Base-by-base conservation (phyloP, 208 protist species). In the Trypanosomatidae sp. region DNA sequence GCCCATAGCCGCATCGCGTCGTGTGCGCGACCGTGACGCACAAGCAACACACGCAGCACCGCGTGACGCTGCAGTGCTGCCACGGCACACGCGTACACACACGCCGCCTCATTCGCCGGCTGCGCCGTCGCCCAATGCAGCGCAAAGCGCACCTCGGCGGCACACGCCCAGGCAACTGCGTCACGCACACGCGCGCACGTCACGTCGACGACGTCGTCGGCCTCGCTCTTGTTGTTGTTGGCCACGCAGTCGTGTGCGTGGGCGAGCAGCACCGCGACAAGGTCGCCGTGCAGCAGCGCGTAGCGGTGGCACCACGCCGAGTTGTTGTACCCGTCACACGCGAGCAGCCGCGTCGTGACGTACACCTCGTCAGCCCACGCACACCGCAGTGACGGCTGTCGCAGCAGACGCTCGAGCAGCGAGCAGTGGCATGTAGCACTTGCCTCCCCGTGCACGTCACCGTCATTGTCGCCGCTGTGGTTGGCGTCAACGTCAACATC, bases 241-340 rank as follows among this genome's bases (percentile, higher is more conserved):
- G 19, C 4, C 6, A 25, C 20, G 19, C 28, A n/a, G 24, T 15
- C 48, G 26, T 27, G 23, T 0, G 42, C 20, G 28, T 23, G 28
- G 37, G 33, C 49, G 47, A 84, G 21, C 39, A 67, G 39, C 4
- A 42, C 18, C 47, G 43, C 28, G 33, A 84, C 40, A 3, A 91
- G 55, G 26, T 78, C 50, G 2, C 61, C 46, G 5, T 55, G 33
- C 39, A 87, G 67, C 13, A 87, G 35, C 19, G 51, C 43, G 15
- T 73, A 71, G 19, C 81, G 69, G 41, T 91, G 81, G 47, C 76
- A 85, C 81, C 81, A 91, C 15, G 71, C 81, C 3, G 76, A 87
- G 57, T 91, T 91, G 55, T 91, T 91, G 22, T 63, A 61, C 37
- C 54, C 62, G 53, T 91, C 81, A 5, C 50, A n/a, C 16, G 33